phyloP scores from a whole-genome alignment of 805 yeast genomes.

The Huiozyma naganishii region DNA sequence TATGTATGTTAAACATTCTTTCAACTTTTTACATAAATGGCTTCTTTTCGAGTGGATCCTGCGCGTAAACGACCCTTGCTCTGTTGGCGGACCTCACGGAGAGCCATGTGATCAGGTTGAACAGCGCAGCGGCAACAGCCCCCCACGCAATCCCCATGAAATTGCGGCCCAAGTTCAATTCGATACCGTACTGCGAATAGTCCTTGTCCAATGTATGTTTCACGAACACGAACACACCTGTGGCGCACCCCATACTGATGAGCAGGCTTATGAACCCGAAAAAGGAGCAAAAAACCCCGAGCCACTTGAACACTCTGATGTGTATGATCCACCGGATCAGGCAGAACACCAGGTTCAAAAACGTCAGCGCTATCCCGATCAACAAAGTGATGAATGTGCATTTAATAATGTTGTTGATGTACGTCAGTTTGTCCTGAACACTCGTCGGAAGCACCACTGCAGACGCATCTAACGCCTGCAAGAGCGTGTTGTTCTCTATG shows the following conservation, averaged over 20 bases:
- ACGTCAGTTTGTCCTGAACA: slow-evolving; percentile 35
- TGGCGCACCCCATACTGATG: slow-evolving; percentile 44
- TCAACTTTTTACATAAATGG: slow-evolving; percentile 3
- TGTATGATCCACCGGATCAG: slow-evolving; percentile 27
- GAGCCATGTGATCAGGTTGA: slow-evolving; percentile 34
- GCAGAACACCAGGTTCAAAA: slow-evolving; percentile 32
- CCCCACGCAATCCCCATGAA: slow-evolving; percentile 60
- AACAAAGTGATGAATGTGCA: slow-evolving; percentile 50
- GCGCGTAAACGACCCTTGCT: slow-evolving; percentile 8
- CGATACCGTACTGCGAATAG: slow-evolving; percentile 40
- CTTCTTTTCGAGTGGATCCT: slow-evolving; percentile 14
- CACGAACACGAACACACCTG: slow-evolving; percentile 48
- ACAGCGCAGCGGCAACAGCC: slow-evolving; percentile 38
- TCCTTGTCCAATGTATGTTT: slow-evolving; percentile 41
- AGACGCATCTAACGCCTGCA: slow-evolving; percentile 11
- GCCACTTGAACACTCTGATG: slow-evolving; percentile 37
- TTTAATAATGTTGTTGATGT: slow-evolving; percentile 38
- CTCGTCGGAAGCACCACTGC: slow-evolving; percentile 43
- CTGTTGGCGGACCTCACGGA: slow-evolving; percentile 12
- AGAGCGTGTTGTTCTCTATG: slow-evolving; percentile 20
- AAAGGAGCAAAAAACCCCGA: slow-evolving; percentile 36
- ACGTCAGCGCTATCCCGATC: slow-evolving; percentile 36
- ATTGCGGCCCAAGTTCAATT: slow-evolving; percentile 37
- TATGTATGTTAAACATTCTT: neutral
- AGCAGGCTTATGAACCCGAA: slow-evolving; percentile 31